Percentiles rank a stretch among this genome's conserved stretches.
Conservation (phyloP, 1,284 basidiomycete genomes). For the Singerocomus inundabilis region DNA sequence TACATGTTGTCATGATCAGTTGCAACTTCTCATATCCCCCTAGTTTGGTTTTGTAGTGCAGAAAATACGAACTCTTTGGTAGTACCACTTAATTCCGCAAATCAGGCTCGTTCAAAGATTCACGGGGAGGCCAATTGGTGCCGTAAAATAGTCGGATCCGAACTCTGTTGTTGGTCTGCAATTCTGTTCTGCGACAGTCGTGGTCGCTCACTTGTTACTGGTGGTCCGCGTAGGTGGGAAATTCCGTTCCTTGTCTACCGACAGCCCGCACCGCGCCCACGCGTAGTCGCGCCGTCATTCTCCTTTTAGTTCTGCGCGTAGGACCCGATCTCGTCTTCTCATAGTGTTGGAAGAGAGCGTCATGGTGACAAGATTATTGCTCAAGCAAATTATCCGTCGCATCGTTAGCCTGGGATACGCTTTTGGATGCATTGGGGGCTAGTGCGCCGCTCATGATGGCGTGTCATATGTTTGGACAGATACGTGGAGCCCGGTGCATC, state of each 20-base stretch:
- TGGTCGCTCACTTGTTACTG: neutral
- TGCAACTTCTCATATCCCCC: constrained; percentile 28
- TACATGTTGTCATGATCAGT: constrained; percentile 31
- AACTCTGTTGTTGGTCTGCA: neutral
- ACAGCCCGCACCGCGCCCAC: neutral
- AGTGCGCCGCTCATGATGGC: neutral
- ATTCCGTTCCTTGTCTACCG: neutral
- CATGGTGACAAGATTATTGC: neutral
- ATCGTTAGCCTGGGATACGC: neutral
- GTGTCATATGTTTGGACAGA: neutral
- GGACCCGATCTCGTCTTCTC: too few species aligned
- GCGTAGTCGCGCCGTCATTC: neutral
- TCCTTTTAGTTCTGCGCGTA: neutral
- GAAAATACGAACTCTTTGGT: constrained; percentile 10
- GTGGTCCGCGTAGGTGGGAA: neutral
- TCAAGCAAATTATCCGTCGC: neutral
- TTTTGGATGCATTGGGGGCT: neutral
- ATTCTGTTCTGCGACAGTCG: neutral
- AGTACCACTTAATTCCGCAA: neutral
- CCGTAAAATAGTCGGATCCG: too few species aligned
- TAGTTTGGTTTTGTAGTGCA: constrained; percentile 18
- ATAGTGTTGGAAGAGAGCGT: neutral
- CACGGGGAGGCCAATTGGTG: neutral
- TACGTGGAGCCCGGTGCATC: neutral
- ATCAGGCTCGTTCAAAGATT: neutral